Evolutionary conservation across 306 rosid genomes (phyloP), one percentile per base, ranked within the genome.

Genomic region (Calophaca sinica): DNA sequence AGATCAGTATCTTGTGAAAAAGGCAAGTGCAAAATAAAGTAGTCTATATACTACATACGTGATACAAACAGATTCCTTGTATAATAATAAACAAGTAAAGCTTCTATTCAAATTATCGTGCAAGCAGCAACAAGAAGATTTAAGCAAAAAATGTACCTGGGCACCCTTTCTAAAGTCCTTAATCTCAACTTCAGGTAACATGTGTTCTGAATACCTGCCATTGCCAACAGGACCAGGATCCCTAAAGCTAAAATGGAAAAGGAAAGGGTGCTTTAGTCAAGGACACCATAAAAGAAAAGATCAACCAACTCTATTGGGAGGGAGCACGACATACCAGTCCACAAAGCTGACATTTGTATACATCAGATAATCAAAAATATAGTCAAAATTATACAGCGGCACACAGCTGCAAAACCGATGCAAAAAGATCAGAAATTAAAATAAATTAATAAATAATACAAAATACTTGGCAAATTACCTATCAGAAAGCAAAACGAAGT

Each of bases 161-260:
- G 97, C 99, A 67, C 99, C 99, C 96, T 96, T 96, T 79, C 99
- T 87, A 71, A 96, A 96, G 81, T 92, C 88, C 84, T 90, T 96
- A 83, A 70, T 73, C 80, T 89, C 96, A 84, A 96, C 83, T 88
- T 96, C 99, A 10, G 99, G 99, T 80, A 85, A 68, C 99, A 96
- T 92, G 80, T 76, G 97, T 61, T 90, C 88, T 13, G 96, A 89
- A 80, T 88, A 96, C 82, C 99, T 88, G 50, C 99, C 99, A 79
- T 92, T 90, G 65, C 99, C 99, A 80, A 89, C 92, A 3, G 94
- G 99, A 81, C 99, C 99, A 42, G 98, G 97, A 84, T 96, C 99
- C 85, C 81, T 69, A 83, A 96, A 96, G 82, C 99, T 96, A 85
- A 76, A 14, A 68, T 48, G 31, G 26, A 71, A 59, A 77, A 28